These are phyloP conservation scores for Chaetomium tenue DNA, from an alignment of 495 filamentous ascomycete genomes.

Conservation along the genomic window DNA sequence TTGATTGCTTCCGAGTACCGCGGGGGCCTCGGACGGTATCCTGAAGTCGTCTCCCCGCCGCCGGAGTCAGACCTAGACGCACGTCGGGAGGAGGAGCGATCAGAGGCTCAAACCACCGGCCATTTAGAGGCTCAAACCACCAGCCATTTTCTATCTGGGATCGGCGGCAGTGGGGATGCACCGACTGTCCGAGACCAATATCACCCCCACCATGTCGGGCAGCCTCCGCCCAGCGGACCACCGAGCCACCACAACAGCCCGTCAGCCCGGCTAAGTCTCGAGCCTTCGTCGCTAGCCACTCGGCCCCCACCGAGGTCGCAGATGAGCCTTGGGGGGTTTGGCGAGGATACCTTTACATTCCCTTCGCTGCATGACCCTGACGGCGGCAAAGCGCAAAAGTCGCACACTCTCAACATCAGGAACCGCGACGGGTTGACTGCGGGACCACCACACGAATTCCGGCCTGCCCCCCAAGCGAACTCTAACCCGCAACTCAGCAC, in stretches of 20 bases:
- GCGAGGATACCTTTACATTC: conserved; percentile 3
- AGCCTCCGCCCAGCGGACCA: conserved; percentile 10
- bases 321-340: background rate
- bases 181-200: background rate
- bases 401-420: conserved; percentile 28
- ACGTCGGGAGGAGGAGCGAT: background rate
- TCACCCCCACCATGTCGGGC: conserved; percentile 16
- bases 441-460: conserved; percentile 2
- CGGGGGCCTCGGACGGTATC: conserved; percentile 75
- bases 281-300: background rate
- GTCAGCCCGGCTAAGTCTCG: background rate
- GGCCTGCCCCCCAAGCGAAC: conserved; percentile 24
- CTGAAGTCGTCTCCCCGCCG: conserved; percentile 35
- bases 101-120: background rate
- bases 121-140: background rate
- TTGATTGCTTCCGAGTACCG: conserved; percentile 90
- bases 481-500: conserved; percentile 25
- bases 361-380: conserved; percentile 30
- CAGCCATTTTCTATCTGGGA: background rate
- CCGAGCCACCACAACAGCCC: background rate
- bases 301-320: background rate
- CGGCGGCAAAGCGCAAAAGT: conserved; percentile 28
- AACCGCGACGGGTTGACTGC: conserved; percentile 33
- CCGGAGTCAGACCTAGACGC: conserved; percentile 28
- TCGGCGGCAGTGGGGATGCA: background rate